phyloP scores from a whole-genome alignment of 2,329 filamentous ascomycete genomes.

The Paraconiothyrium brasiliense region DNA sequence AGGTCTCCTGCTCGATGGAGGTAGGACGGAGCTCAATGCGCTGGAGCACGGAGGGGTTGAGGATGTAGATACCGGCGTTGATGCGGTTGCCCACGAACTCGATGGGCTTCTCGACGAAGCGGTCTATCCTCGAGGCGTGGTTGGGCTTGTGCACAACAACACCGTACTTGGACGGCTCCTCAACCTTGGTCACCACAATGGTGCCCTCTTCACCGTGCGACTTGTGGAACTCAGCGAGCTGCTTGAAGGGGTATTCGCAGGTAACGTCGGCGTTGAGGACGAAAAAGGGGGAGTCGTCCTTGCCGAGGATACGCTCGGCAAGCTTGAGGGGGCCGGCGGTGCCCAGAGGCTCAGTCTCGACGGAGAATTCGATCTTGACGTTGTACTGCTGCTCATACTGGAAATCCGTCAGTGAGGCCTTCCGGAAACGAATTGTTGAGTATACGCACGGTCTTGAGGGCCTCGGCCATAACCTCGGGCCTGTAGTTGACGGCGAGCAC shows the following conservation, averaged over 20 bases:
- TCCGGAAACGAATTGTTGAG: slow-evolving; percentile 1
- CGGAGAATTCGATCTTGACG: slow-evolving; percentile 95
- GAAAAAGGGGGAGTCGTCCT: slow-evolving; percentile 95
- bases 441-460: slow-evolving; percentile 79
- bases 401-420: slow-evolving; percentile 22
- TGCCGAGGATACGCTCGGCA: slow-evolving; percentile 88
- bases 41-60: slow-evolving; percentile 89
- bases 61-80: slow-evolving; percentile 97
- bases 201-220: slow-evolving; percentile 93
- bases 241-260: slow-evolving; percentile 94
- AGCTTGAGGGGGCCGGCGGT: slow-evolving; percentile 96
- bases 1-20: slow-evolving; percentile 98
- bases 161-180: slow-evolving; percentile 98
- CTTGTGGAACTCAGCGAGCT: slow-evolving; percentile 92
- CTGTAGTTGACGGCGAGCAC: slow-evolving; percentile 99
- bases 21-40: slow-evolving; percentile 96
- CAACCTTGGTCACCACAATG: slow-evolving; percentile 98
- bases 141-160: slow-evolving; percentile 97
- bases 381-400: slow-evolving; percentile 90
- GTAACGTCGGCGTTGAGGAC: slow-evolving; percentile 98
- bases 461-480: slow-evolving; percentile 95
- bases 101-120: slow-evolving; percentile 99
- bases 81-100: slow-evolving; percentile 99
- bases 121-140: slow-evolving; percentile 91
- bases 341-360: slow-evolving; percentile 94